These are phyloP conservation scores for Microdochium paspali DNA, from an alignment of 2,329 filamentous ascomycete species.

Conservation along the genomic window DNA sequence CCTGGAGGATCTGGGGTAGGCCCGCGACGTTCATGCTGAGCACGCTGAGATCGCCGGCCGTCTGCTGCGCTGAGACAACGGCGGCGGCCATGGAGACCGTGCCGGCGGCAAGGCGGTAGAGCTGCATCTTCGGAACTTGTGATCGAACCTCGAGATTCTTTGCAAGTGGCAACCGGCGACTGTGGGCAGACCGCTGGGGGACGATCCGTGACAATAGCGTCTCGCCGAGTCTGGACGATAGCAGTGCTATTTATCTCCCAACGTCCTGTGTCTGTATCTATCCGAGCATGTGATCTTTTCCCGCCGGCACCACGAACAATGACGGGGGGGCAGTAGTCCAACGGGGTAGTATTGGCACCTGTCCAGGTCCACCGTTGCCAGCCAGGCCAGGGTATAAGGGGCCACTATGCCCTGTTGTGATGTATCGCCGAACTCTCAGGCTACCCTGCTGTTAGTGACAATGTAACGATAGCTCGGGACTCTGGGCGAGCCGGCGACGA, in stretches of 20 bases:
- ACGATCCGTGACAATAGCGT: neutral
- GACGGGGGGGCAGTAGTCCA: neutral
- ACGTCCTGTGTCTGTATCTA: neutral
- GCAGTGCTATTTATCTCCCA: neutral
- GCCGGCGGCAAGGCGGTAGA: neutral
- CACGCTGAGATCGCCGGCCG: constrained; percentile 33
- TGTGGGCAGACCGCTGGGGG: neutral
- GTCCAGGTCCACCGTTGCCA: neutral
- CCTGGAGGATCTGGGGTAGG: constrained; percentile 44
- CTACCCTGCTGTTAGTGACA: neutral
- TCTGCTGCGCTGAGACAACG: neutral
- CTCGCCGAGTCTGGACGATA: neutral
- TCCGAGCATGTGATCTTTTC: neutral
- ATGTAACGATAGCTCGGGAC: neutral
- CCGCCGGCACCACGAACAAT: neutral
- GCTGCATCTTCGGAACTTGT: neutral
- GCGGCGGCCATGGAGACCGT: neutral
- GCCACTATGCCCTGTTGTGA: neutral
- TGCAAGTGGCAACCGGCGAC: neutral
- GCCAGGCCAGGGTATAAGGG: neutral
- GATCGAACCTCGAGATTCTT: neutral
- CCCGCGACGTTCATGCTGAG: constrained; percentile 24
- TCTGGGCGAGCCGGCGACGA: neutral
- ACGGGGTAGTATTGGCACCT: neutral
- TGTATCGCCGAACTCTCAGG: neutral